Conservation (phyloP, 1,284 basidiomycete genomes). For the Lentinula novae-zelandiae region DNA sequence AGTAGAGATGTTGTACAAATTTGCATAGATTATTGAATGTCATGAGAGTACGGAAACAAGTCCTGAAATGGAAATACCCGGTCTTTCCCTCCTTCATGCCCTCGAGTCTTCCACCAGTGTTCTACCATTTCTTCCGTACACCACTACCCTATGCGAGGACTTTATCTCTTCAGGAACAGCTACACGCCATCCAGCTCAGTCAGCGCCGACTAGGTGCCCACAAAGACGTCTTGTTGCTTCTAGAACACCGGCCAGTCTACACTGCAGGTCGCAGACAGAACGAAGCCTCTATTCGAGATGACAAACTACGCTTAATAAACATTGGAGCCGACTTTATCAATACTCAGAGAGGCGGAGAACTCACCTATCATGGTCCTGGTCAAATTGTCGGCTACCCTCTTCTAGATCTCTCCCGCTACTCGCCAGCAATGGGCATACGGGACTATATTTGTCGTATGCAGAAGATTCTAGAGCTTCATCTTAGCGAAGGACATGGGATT, state of each 20-base stretch:
- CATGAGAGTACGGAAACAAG: neutral
- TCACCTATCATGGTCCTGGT: conserved; percentile 97
- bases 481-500: conserved; percentile 56
- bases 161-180: conserved; percentile 66
- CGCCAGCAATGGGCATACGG: conserved; percentile 55
- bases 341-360: conserved; percentile 86
- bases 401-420: conserved; percentile 69
- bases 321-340: conserved; percentile 88
- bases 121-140: conserved; percentile 72
- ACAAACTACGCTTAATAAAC: conserved; percentile 62
- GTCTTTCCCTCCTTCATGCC: neutral
- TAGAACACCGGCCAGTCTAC: conserved; percentile 91
- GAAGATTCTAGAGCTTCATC: conserved; percentile 54
- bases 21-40: neutral
- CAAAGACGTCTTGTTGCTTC: conserved; percentile 66
- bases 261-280: conserved; percentile 87
- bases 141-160: conserved; percentile 73
- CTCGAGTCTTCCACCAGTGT: conserved; percentile 51
- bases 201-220: conserved; percentile 44
- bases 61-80: conserved; percentile 29
- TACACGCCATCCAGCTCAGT: conserved; percentile 60
- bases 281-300: conserved; percentile 56
- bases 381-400: conserved; percentile 96
- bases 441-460: conserved; percentile 77
- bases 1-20: neutral